Percentiles rank a stretch among this genome's conserved stretches.
Evolutionary conservation across 768 basidiomycete genomes (phyloP).

Genomic region (Naganishia onofrii): DNA sequence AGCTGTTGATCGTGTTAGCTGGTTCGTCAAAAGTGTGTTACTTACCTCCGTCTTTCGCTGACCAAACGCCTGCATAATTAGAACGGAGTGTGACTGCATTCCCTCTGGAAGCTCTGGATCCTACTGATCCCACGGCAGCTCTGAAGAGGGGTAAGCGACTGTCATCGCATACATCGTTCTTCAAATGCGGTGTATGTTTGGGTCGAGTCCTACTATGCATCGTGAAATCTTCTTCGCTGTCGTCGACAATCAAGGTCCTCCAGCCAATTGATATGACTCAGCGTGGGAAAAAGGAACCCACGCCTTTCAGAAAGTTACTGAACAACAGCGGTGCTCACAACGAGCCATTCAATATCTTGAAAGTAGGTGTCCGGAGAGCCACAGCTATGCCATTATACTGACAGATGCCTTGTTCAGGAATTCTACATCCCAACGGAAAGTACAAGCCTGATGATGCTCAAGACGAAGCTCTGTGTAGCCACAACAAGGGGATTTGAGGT

Average conservation of each 20-base stretch:
- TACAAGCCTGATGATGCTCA: constrained; percentile 92
- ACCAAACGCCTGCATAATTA: constrained; percentile 47
- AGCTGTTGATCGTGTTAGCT: constrained; percentile 96
- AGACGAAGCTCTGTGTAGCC: constrained; percentile 94
- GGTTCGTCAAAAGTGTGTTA: constrained; percentile 57
- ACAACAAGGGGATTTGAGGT: constrained; percentile 98
- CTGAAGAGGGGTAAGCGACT: constrained; percentile 91
- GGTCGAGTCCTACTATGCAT: constrained; percentile 90
- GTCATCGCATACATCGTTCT: constrained; percentile 93
- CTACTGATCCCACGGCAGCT: constrained; percentile 82
- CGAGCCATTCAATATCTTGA: constrained; percentile 87
- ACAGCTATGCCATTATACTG: not conserved
- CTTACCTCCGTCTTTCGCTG: constrained; percentile 3
- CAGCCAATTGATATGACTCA: constrained; percentile 91
- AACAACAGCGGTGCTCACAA: constrained; percentile 70
- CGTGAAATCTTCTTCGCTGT: constrained; percentile 90
- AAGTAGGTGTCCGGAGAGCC: constrained; percentile 57
- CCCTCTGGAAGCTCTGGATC: constrained; percentile 86
- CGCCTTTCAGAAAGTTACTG: constrained; percentile 81
- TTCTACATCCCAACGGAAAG: constrained; percentile 99
- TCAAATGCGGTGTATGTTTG: constrained; percentile 91
- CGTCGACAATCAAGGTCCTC: constrained; percentile 94
- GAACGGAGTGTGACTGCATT: constrained; percentile 96
- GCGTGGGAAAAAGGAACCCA: constrained; percentile 53
- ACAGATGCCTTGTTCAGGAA: constrained; percentile 60